Evolutionary conservation across 2,329 filamentous ascomycete species (phyloP), one percentile per base, ranked within the genome.

Genomic region (Huntiella decipiens): DNA sequence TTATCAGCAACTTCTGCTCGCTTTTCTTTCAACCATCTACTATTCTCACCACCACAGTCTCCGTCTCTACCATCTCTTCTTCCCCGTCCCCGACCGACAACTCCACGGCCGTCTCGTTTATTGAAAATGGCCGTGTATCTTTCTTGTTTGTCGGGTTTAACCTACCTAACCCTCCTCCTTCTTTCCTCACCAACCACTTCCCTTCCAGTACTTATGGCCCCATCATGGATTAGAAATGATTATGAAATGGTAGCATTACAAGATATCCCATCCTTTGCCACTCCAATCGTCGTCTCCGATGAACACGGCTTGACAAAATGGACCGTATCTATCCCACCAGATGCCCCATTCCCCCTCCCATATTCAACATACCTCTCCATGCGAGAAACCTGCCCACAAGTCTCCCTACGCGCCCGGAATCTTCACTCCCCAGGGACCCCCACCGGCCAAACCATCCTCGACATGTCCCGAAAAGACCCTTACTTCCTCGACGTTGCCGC

Each of bases 281-380:
- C 79, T 0, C 80, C 82, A 0, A 68, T 91, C 15, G 68, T 83
- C 4, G 66, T 87, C 39, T 73, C 69, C 11, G 81, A 86, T 60
- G 62, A 65, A 19, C 65, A 67, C 38, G 80, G 79, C 3, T 70
- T 68, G 44, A 66, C 75, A 8, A 79, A 73, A 57, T 92, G 85
- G 85, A 91, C 84, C 0, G 72, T 92, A 8, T 85, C 75, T 1
- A 86, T 93, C 34, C 84, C 84, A 1, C 65, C 69, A 5, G 68
- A 68, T 48, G 65, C 69, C 39, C 64, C 67, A 3, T 88, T 88
- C 50, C 84, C 84, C 1, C 60, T 91, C 2, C 60, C 67, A 0
- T 69, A 73, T 15, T 60, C 68, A 7, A 72, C 84, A 51, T 91
- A 91, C 56, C 61, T 67, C 11, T 72, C 79, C 37, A 78, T 92